Evolutionary conservation across 1,284 basidiomycete genomes (phyloP), one percentile per base, ranked within the genome.

Genomic region (Ceratobasidium sp.): DNA sequence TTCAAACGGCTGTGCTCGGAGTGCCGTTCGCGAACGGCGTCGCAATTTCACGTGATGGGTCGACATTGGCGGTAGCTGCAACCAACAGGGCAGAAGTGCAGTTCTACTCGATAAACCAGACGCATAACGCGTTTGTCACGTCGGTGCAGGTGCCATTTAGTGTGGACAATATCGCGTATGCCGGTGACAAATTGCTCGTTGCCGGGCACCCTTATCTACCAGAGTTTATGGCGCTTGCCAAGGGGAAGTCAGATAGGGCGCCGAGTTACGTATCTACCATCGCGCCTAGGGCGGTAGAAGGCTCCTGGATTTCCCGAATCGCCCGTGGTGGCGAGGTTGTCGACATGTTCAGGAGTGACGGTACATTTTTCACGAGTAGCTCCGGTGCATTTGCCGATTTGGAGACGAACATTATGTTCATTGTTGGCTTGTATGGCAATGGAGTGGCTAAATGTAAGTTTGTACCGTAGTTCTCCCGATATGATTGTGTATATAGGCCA

Each of bases 21-120:
- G 82, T 91, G 17, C 82, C 91, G 0, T 93, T 92, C 80, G 83
- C 91, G 6, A 93, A 93, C 78, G 92, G 92, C 41, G 77, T 93
- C 64, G 84, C 89, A 0, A 75, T 91, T 53, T 90, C 89, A 0
- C 86, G 86, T 0, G 81, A 84, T 1, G 85, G 85, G 0, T 79
- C 80, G 0, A 82, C 85, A 27, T 81, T 91, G 15, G 89, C 90
- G 0, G 80, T 93, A 31, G 87, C 88, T 2, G 86, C 89, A 1
- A 89, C 87, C 22, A 84, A 87, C 0, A 79, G 84, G 22, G 84
- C 82, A 62, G 79, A 84, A 50, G 82, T 93, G 29, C 79, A 81
- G 47, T 80, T 92, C 72, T 93, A 90, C 83, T 76, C 81, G 41
- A 84, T 88, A 31, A 79, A 87, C 77, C 74, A 81, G 11, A 74